These are phyloP conservation scores for Penicillium sp. DNA, from an alignment of 2,329 filamentous ascomycete genomes.

Conservation along the genomic window DNA sequence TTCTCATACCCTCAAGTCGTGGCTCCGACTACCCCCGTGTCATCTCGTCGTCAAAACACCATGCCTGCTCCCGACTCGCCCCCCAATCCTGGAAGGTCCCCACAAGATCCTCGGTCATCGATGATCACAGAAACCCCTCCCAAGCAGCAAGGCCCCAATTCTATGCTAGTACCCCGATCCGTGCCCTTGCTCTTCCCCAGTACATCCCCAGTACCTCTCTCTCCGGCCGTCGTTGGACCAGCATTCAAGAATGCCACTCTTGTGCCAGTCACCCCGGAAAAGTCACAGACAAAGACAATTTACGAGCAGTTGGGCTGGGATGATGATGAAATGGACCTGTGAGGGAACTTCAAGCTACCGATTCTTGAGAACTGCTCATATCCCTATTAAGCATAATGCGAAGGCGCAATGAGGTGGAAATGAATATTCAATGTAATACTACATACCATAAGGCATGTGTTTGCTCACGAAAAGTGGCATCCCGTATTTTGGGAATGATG, in stretches of 20 bases:
- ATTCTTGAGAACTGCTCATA: neutral
- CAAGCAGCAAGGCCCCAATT: constrained; percentile 15
- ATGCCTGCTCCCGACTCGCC: constrained; percentile 12
- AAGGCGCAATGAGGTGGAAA: neutral
- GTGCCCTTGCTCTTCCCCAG: constrained; percentile 11
- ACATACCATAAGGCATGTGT: neutral
- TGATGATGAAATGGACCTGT: constrained; percentile 40
- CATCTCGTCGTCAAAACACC: constrained; percentile 28
- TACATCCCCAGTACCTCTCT: constrained; percentile 17
- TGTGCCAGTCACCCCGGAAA: constrained; percentile 40
- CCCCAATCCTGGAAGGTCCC: constrained; percentile 13
- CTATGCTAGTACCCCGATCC: constrained; percentile 15
- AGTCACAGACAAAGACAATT: constrained; percentile 43
- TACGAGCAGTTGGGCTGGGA: constrained; percentile 52
- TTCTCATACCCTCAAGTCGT: constrained; percentile 17
- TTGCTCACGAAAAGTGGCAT: neutral
- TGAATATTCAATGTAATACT: neutral
- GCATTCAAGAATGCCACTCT: constrained; percentile 36
- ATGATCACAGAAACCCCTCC: constrained; percentile 39
- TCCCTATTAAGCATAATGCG: neutral
- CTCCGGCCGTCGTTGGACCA: constrained; percentile 33
- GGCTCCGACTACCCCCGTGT: constrained; percentile 35
- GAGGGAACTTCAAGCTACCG: neutral
- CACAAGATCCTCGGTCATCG: constrained; percentile 19
- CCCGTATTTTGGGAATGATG: neutral